phyloP scores from a whole-genome alignment of 2,329 filamentous ascomycete species.

The Hypoxylon sp. region DNA sequence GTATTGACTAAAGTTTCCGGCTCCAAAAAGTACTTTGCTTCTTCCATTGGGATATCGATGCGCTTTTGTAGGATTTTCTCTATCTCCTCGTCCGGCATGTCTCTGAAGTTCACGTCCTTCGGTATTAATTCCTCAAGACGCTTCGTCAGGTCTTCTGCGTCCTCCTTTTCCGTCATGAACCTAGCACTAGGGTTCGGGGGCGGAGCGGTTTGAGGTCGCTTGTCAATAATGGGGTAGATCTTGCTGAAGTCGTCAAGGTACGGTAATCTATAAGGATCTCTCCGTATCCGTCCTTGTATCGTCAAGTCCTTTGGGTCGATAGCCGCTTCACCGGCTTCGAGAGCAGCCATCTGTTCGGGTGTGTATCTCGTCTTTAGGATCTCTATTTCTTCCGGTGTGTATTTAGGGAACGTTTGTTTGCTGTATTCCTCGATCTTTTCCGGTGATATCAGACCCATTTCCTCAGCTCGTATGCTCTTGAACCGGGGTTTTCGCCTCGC shows the following conservation, averaged over 20 bases:
- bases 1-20: constrained; percentile 56
- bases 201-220: constrained; percentile 67
- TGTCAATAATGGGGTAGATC: constrained; percentile 84
- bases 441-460: constrained; percentile 66
- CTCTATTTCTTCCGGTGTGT: constrained; percentile 76
- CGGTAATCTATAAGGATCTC: constrained; percentile 78
- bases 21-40: constrained; percentile 53
- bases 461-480: constrained; percentile 66
- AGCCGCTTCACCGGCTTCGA: constrained; percentile 84
- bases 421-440: constrained; percentile 62
- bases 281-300: constrained; percentile 78
- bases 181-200: constrained; percentile 70
- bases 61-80: constrained; percentile 54
- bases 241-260: constrained; percentile 88
- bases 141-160: constrained; percentile 69
- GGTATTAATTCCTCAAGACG: constrained; percentile 62
- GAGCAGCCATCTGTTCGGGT: constrained; percentile 82
- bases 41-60: constrained; percentile 45
- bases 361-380: constrained; percentile 79
- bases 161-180: constrained; percentile 75
- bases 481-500: constrained; percentile 66
- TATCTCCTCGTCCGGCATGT: constrained; percentile 67
- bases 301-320: constrained; percentile 82
- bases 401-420: constrained; percentile 70
- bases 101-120: constrained; percentile 62